These are phyloP conservation scores for Gossypium rotundifolium DNA, from an alignment of 345 rosid genomes.

Conservation along the genomic window DNA sequence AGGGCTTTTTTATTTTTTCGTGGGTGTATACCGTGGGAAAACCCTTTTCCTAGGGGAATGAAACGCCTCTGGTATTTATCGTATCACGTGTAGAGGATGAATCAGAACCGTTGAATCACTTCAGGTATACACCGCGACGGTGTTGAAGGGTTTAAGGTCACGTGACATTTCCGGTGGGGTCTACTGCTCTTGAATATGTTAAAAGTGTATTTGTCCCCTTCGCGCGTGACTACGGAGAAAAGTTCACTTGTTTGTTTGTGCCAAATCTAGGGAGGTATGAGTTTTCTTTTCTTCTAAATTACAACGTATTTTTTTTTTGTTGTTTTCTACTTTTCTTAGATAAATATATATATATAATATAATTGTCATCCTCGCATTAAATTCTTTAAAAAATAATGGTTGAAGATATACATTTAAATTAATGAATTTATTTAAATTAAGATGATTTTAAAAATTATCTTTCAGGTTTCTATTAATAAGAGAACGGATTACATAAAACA, in stretches of 20 bases:
- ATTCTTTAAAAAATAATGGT: no score
- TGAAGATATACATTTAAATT: no score
- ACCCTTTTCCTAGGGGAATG: neutral
- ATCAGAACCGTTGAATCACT: constrained; percentile 7
- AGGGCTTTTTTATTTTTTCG: neutral
- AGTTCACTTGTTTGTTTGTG: neutral
- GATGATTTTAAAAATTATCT: no score
- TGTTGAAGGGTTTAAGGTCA: constrained; percentile 17
- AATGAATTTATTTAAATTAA: no score
- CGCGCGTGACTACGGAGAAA: neutral
- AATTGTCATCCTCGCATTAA: no score
- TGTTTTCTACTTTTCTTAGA: no score
- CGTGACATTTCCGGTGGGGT: constrained; percentile 6
- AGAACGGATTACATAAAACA: no score
- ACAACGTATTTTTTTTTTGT: no score
- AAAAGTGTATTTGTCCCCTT: constrained; percentile 2
- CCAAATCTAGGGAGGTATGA: neutral
- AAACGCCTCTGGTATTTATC: neutral
- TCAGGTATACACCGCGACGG: neutral
- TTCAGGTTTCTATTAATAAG: no score
- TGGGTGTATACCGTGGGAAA: neutral
- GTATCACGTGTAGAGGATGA: constrained; percentile 9
- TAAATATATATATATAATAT: no score
- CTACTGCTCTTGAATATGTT: neutral
- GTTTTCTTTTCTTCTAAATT: no score